Base-by-base conservation (phyloP, 179 eudicot species). In the Spinacia oleracea region DNA sequence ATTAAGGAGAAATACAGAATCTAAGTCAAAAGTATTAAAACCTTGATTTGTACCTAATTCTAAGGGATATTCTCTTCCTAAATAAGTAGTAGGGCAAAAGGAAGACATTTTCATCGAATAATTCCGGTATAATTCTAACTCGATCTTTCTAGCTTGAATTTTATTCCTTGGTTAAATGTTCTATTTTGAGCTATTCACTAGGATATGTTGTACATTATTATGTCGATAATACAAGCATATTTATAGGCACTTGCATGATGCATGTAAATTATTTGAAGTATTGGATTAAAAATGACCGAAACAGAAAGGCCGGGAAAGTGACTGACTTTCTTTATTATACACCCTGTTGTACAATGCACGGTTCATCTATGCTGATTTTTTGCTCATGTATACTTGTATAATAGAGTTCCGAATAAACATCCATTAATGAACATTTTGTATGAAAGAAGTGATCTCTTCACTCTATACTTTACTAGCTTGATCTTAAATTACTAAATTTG, bases 61-160 rank as follows among this genome's bases (percentile, higher is more conserved):
- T 66, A 80, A 25, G 60, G 83, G 77, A 31, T 76, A 76, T n/a
- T 81, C 83, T 77, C 83, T 70, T 12, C 72, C 83, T 70, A 70
- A 63, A 70, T 11, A 67, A 70, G 73, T 62, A 25, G 80, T 62
- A 25, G 80, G 77, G n/a, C 55, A 81, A 0, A 81, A 5, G 9
- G 80, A 79, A 76, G 83, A 71, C 72, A 81, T 60, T 62, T 74
- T 66, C 48, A 76, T n/a, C n/a, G 43, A 18, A 25, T 1, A 7
- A 9, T 34, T 15, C 16, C 16, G 4, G 1, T 35, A 0, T 8
- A 14, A 14, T 34, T 34, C 25, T n/a, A n/a, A n/a, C 43, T 65
- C 20, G 35, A 1, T 27, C 12, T 29, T 10, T 25, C 32, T n/a
- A n/a, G n/a, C n/a, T 31, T 31, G 38, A 29, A 10, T 62, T 62